Evolutionary conservation across 331 rosid species (phyloP), one percentile per base, ranked within the genome.

Genomic region (Acacia pycnantha): DNA sequence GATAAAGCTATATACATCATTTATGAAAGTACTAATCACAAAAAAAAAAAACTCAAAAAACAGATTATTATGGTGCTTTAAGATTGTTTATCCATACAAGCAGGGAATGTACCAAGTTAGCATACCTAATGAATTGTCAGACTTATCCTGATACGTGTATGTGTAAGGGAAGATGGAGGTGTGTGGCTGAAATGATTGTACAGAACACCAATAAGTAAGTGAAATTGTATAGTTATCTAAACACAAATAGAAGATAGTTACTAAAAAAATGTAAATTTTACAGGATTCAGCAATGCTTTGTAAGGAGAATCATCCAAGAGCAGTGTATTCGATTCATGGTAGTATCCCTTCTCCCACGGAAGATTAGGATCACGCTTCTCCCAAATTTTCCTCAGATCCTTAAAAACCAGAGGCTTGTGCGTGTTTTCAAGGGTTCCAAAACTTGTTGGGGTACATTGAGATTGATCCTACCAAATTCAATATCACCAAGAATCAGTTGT

Each of bases 251-350:
- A 29, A 14, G 27, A 72, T 46, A 27, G 22, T 5, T 27, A 8
- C 61, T 31, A 47, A 66, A 31, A 69, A 18, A 6, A 11, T 47
- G 51, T 43, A 31, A 0, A 40, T 46, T 84, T 88, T 86, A 91
- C 97, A 29, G 97, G 97, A 83, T 95, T 95, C 82, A 91, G 93
- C 77, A 93, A 85, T n/a, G 92, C 93, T 86, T 95, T 95, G 86
- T 93, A 90, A 0, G 97, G 98, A 59, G 98, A 95, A 88, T 95
- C 98, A 82, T 95, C 98, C 89, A 93, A 62, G 79, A 95, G 81
- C 80, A 93, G 78, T 0, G 98, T 93, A 43, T 95, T 95, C 24
- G 91, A 83, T 86, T 90, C 90, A n/a, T 89, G 82, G 61, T 83
- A 95, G 71, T 85, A 86, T 22, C 97, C 97, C 56, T 84, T 89